These are phyloP conservation scores for Hypomontagnella monticulosa DNA, from an alignment of 495 filamentous ascomycete genomes.

Conservation along the genomic window DNA sequence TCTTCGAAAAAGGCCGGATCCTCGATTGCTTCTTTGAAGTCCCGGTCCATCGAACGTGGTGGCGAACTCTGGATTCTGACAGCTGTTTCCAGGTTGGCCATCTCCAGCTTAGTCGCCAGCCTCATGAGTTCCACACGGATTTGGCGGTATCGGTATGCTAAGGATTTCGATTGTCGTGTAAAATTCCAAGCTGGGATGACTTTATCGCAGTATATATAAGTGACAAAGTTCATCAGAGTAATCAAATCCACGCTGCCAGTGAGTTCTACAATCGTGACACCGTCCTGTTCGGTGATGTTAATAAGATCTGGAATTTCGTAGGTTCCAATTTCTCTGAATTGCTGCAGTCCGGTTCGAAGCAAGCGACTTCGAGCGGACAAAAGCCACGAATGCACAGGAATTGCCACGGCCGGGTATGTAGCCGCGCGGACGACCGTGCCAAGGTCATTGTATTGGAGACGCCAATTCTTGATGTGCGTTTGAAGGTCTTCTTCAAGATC, in stretches of 20 bases:
- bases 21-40: slow-evolving; percentile 72
- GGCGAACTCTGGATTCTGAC: slow-evolving; percentile 76
- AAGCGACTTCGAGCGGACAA: slow-evolving; percentile 76
- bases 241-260: slow-evolving; percentile 72
- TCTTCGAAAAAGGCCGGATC: slow-evolving; percentile 75
- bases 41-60: slow-evolving; percentile 67
- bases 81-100: slow-evolving; percentile 75
- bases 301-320: slow-evolving; percentile 63
- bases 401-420: slow-evolving; percentile 66
- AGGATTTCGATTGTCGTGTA: slow-evolving; percentile 66
- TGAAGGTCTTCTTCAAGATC: slow-evolving; percentile 67
- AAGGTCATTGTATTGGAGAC: slow-evolving; percentile 48
- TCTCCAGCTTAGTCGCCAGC: slow-evolving; percentile 70
- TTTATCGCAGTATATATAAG: slow-evolving; percentile 83
- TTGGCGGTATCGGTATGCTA: slow-evolving; percentile 76
- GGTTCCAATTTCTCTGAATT: slow-evolving; percentile 54
- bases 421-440: slow-evolving; percentile 63
- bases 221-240: slow-evolving; percentile 77
- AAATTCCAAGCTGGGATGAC: slow-evolving; percentile 87
- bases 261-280: slow-evolving; percentile 65
- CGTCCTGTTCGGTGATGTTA: slow-evolving; percentile 63
- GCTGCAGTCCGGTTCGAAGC: slow-evolving; percentile 68
- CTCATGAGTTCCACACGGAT: slow-evolving; percentile 86
- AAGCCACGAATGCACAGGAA: slow-evolving; percentile 88
- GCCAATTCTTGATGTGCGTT: slow-evolving; percentile 51